Evolutionary conservation across 2,329 filamentous ascomycete genomes (phyloP), one percentile per base, ranked within the genome.

Genomic region (Emmonsiellopsis sp.): DNA sequence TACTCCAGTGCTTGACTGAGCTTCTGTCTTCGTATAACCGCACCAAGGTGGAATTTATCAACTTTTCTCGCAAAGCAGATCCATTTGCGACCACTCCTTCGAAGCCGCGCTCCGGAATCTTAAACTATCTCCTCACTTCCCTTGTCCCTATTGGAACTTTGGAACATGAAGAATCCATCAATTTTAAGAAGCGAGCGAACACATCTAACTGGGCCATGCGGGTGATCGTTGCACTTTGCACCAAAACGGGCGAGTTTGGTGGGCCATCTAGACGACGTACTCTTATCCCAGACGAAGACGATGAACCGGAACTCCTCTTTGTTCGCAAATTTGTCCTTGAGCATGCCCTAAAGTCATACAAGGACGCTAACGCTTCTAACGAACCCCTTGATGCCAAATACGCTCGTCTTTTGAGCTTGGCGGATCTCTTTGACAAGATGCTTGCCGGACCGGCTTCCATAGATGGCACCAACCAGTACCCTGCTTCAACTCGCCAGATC

Each of bases 1-100:
- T 99, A 50, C 79, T 99, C 34, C 90, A 93, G 66, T 95, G 91
- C 64, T 76, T 99, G 40, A 85, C 89, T 0, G 93, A 99, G 11
- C 80, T 98, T 11, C 77, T 98, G 11, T 84, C 87, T 54, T 94
- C 87, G 64, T 98, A 97, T 73, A 95, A 90, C 61, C 84, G 90
- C 52, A 89, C 90, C 7, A 99, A 99, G 77, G 83, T 98, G 43
- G 94, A 98, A 67, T 97, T 99, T 67, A 96, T 99, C 75, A 97
- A 96, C 69, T 98, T 96, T 74, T 97, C 94, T 60, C 85, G 92
- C 56, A 95, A 91, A 65, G 86, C 89, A 6, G 89, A 92, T 46
- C 80, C 89, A 44, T 85, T 89, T 61, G 85, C 85, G 9, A 84
- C 83, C 52, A 97, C 93, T 1, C 93, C 93, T 5, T 91, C 94